Conservation (phyloP, 139 green algal species). For the Desmodesmus armatus region DNA sequence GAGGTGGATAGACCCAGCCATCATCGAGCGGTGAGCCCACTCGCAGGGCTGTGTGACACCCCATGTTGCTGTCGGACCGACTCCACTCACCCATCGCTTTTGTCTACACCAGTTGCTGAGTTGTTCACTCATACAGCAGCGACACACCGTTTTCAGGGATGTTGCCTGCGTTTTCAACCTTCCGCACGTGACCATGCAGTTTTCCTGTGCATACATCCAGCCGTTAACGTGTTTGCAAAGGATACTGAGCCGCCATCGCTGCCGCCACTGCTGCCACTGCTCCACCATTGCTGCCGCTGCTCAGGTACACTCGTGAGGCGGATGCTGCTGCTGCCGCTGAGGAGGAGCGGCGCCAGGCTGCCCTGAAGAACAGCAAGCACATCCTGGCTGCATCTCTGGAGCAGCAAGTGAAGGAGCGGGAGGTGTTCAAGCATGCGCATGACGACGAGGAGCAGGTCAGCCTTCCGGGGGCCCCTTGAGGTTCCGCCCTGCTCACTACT, state of each 20-base stretch:
- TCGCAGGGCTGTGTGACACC: too few species aligned
- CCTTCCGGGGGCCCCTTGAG: neutral
- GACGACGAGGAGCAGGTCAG: constrained; percentile 39
- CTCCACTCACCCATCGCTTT: too few species aligned
- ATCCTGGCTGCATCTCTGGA: constrained; percentile 19
- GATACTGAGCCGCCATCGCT: too few species aligned
- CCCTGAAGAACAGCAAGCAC: constrained; percentile 20
- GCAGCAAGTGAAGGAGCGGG: constrained; percentile 26
- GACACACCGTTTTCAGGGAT: too few species aligned
- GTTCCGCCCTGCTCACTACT: neutral
- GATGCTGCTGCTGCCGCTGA: constrained; percentile 44
- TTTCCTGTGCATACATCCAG: neutral
- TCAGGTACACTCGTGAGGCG: constrained; percentile 41
- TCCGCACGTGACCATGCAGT: too few species aligned
- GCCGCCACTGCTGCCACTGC: neutral
- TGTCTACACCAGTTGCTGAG: too few species aligned
- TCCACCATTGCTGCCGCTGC: neutral
- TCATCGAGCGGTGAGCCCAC: constrained; percentile 35
- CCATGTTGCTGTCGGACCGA: too few species aligned
- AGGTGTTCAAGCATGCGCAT: constrained; percentile 17
- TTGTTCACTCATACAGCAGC: too few species aligned
- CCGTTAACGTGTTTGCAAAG: neutral
- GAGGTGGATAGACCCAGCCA: constrained; percentile 46
- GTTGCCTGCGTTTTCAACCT: too few species aligned
- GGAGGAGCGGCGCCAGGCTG: constrained; percentile 37